Evolutionary conservation across 768 basidiomycete species (phyloP).

Genomic region (Phylloporus arenicola): DNA sequence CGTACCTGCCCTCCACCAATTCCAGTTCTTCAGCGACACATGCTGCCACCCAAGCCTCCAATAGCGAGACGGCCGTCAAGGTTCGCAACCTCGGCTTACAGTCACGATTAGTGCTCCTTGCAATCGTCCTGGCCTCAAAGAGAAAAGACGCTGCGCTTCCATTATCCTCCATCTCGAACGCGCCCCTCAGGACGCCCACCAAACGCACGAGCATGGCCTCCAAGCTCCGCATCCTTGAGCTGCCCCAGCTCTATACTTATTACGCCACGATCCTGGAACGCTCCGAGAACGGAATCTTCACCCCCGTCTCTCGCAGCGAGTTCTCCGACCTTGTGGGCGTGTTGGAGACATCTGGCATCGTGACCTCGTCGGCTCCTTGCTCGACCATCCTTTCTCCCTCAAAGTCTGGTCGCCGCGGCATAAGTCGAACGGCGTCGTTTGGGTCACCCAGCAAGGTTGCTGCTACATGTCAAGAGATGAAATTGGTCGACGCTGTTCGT

Average conservation of each 20-base stretch:
- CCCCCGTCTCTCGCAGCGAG: constrained; percentile 67
- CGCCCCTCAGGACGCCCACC: constrained; percentile 37
- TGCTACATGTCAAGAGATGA: constrained; percentile 40
- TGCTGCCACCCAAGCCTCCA: constrained; percentile 23
- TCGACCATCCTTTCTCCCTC: constrained; percentile 34
- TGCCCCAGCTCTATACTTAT: constrained; percentile 57
- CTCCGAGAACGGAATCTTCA: constrained; percentile 48
- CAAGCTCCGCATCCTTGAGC: constrained; percentile 43
- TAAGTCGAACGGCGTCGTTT: constrained; percentile 59
- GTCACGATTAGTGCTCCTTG: constrained; percentile 62
- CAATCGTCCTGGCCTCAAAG: constrained; percentile 57
- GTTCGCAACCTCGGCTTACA: constrained; percentile 69
- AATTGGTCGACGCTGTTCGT: constrained; percentile 57
- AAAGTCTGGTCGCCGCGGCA: constrained; percentile 45
- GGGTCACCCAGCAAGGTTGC: constrained; percentile 27
- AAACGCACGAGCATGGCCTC: constrained; percentile 47
- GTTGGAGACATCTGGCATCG: constrained; percentile 68
- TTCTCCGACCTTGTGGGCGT: constrained; percentile 68
- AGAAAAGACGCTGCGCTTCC: constrained; percentile 55
- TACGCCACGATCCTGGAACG: constrained; percentile 57
- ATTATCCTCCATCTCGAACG: constrained; percentile 36
- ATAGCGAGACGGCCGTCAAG: constrained; percentile 62
- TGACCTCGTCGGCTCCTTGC: constrained; percentile 36
- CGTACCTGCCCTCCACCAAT: constrained; percentile 47
- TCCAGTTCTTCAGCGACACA: constrained; percentile 13